These are phyloP conservation scores for Wallacemonas sp. DNA, from an alignment of 208 protist genomes.

Conservation along the genomic window DNA sequence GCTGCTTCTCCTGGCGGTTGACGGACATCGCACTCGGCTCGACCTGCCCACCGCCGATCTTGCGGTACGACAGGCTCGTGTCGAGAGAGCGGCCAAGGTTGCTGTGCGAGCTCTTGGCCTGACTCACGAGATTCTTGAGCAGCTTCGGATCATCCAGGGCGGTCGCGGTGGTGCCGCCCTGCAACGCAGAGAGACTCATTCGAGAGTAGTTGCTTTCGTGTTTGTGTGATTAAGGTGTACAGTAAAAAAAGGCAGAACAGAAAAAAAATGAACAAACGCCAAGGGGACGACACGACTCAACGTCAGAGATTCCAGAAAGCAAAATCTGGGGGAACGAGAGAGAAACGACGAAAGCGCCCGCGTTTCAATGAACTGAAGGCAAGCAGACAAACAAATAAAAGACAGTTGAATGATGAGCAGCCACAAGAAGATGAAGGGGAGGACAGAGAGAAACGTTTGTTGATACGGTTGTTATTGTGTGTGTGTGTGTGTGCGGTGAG, in stretches of 20 bases:
- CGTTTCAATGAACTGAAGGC: too few species aligned
- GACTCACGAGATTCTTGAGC: slow-evolving; percentile 43
- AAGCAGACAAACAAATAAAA: too few species aligned
- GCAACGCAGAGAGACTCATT: not conserved
- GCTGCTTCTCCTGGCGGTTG: slow-evolving; percentile 43
- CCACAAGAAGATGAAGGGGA: too few species aligned
- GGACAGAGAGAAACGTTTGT: too few species aligned
- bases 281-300: too few species aligned
- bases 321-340: too few species aligned
- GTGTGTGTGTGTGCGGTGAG: too few species aligned
- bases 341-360: slow-evolving; percentile 8
- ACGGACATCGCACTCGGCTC: slow-evolving; percentile 50
- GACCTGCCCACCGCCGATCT: slow-evolving; percentile 31
- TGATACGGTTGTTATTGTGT: too few species aligned
- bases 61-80: slow-evolving; percentile 36
- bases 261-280: slow-evolving; percentile 21
- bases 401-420: too few species aligned
- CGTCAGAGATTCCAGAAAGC: too few species aligned
- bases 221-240: too few species aligned
- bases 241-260: too few species aligned
- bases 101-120: slow-evolving; percentile 60
- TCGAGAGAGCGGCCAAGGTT: slow-evolving; percentile 65
- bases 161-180: not conserved
- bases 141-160: slow-evolving; percentile 55
- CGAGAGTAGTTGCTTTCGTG: not conserved